Evolutionary conservation across 768 basidiomycete species (phyloP).

Genomic region (Russula lepida): DNA sequence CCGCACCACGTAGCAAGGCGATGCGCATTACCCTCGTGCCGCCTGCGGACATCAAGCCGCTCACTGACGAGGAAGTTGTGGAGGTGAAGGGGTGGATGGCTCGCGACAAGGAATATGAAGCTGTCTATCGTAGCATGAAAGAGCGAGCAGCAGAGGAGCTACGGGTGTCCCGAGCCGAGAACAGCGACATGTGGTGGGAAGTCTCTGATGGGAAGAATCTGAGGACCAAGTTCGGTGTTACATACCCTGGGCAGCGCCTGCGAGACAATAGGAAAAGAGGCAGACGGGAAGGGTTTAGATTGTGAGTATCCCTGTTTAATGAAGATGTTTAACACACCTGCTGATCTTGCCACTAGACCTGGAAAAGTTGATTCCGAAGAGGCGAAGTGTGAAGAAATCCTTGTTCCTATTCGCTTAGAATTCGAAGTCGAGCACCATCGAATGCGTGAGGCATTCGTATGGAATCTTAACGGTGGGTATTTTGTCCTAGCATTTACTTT

Average conservation of each 20-base stretch:
- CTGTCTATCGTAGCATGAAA: slow-evolving; percentile 40
- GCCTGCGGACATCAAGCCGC: slow-evolving; percentile 40
- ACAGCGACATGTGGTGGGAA: slow-evolving; percentile 54
- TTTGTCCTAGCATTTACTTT: not conserved
- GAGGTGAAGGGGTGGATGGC: slow-evolving; percentile 56
- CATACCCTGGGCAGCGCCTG: slow-evolving; percentile 42
- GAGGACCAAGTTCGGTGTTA: slow-evolving; percentile 39
- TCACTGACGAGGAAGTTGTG: slow-evolving; percentile 43
- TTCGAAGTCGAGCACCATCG: slow-evolving; percentile 92
- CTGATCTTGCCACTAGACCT: slow-evolving; percentile 37
- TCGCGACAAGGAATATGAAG: slow-evolving; percentile 52
- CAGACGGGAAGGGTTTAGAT: slow-evolving; percentile 58
- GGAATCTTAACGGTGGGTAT: slow-evolving; percentile 89
- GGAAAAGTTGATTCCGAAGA: slow-evolving; percentile 48
- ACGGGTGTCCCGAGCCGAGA: slow-evolving; percentile 35
- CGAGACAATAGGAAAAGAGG: slow-evolving; percentile 42
- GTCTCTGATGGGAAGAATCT: slow-evolving; percentile 42
- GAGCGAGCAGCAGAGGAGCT: slow-evolving; percentile 45
- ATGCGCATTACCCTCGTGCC: slow-evolving; percentile 59
- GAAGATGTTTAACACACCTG: not conserved
- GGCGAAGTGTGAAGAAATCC: slow-evolving; percentile 60
- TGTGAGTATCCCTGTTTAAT: slow-evolving; percentile 46
- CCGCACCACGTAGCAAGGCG: slow-evolving; percentile 44
- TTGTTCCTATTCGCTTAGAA: slow-evolving; percentile 93
- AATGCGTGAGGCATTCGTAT: slow-evolving; percentile 93